Base-by-base conservation (phyloP, 352 stramenopile species). In the Phytophthora syringae region DNA sequence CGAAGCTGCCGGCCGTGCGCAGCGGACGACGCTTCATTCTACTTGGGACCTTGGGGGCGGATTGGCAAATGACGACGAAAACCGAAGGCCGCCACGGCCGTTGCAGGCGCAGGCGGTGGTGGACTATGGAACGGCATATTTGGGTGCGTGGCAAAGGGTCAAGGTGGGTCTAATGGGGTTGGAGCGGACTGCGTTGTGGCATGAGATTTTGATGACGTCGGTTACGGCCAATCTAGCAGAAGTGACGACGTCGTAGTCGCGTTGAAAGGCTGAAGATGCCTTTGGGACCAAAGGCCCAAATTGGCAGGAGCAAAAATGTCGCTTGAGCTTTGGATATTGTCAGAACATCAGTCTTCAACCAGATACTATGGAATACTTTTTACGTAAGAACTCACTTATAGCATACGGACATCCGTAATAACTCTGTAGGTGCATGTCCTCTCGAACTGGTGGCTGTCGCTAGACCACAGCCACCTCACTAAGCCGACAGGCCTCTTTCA, bases 11-110 rank as follows among this genome's bases (percentile, higher is more conserved):
- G 7, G 36, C 44, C n/a, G 45, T n/a, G 36, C 60, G 50, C 12
- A 67, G 50, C 2, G 65, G 62, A 32, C 60, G 62, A 25, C 71
- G 67, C 62, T 79, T 76, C 71, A 79, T 75, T 27, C 52, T n/a
- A n/a, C n/a, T n/a, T 53, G 27, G 28, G 27, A 32, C 27, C 5
- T 32, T 32, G 36, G 40, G 65, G 36, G 12, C 18, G 36, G 12
- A 20, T 2, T 42, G 36, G 36, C 36, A 24, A 45, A 45, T 45
- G 39, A n/a, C 39, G 16, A 50, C 43, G 53, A 40, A 60, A 60
- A 51, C 39, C 3, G 16, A 40, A 39, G 20, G 20, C 48, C 18
- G 30, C 27, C 39, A 37, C 30, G 40, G 22, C 30, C 22, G 37
- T 53, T 66, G 49, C 58, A 66, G 13, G 39, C 39, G 30, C 18